Base-by-base conservation (phyloP, 2,329 filamentous ascomycete genomes). In the Penicillium sp. region DNA sequence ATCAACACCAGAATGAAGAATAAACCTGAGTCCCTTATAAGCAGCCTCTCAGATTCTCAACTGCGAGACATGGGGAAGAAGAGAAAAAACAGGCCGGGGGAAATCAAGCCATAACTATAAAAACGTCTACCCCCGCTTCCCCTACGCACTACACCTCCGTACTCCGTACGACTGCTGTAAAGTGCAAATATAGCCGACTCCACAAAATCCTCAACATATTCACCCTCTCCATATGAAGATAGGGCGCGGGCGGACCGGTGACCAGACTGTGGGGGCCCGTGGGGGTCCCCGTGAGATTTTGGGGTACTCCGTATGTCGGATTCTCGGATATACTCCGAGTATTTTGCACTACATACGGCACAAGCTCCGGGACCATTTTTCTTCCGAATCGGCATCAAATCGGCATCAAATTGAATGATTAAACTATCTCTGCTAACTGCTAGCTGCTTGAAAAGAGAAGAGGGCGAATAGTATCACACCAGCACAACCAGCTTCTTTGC, bases 401-500 rank as follows among this genome's bases (percentile, higher is more conserved):
- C n/a, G n/a, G n/a, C n/a, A 16, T 35, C 8, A 8, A 35, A 35
- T 35, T 35, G 30, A 3, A 35, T 35, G 16, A 35, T 14, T 35
- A 11, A 35, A 35, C 30, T 1, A 35, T 5, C 30, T 35, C 3
- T 35, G 35, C 35, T 40, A 40, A 38, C 12, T 38, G n/a, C 28
- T 33, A 33, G 3, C 28, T 33, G 9, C 9, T 33, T n/a, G n/a
- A n/a, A n/a, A n/a, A n/a, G n/a, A n/a, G n/a, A n/a, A n/a, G n/a
- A n/a, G n/a, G n/a, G 12, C 28, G 28, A 35, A 35, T 16, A 35
- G 30, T 16, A 24, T 51, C 23, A 51, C 20, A 51, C 23, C 9
- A 24, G 35, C 40, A 52, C 40, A 23, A 52, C 38, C 24, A 52
- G 40, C 26, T 52, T 52, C n/a, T 52, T 52, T 14, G 50, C 50